Percentiles rank a stretch among this genome's conserved stretches.
Conservation (phyloP, 2,329 filamentous ascomycete species). For the Emericellopsis cladophorae region DNA sequence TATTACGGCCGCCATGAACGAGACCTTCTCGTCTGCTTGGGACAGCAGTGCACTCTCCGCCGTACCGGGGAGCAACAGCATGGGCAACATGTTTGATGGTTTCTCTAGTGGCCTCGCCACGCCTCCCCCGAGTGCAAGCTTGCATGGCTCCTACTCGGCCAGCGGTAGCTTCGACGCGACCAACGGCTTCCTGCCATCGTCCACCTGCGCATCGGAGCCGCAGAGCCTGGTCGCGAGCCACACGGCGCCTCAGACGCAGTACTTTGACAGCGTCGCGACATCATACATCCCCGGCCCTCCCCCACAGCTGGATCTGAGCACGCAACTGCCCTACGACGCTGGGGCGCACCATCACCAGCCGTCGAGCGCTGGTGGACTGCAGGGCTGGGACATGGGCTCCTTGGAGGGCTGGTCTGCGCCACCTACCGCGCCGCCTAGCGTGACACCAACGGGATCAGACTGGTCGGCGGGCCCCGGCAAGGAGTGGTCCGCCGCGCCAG, state of each 20-base stretch:
- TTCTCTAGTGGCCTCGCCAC: constrained; percentile 41
- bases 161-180: constrained; percentile 29
- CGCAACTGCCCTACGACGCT: constrained; percentile 16
- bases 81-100: constrained; percentile 27
- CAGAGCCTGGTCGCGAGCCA: constrained; percentile 14
- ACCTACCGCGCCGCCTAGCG: constrained; percentile 5
- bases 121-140: constrained; percentile 39
- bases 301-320: constrained; percentile 15
- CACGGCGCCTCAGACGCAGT: constrained; percentile 5
- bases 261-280: constrained; percentile 14
- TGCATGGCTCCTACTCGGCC: constrained; percentile 32
- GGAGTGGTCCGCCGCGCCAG: background rate
- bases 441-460: background rate
- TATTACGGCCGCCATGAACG: constrained; percentile 40
- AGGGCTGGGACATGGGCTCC: constrained; percentile 23
- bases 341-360: constrained; percentile 7
- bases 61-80: constrained; percentile 7
- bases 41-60: constrained; percentile 21
- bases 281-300: constrained; percentile 1
- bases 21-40: constrained; percentile 40
- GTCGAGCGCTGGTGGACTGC: constrained; percentile 16
- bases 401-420: constrained; percentile 19
- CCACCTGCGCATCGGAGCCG: constrained; percentile 12
- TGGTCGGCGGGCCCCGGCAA: background rate
- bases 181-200: constrained; percentile 15